phyloP scores from a whole-genome alignment of 169 alveolate species.

The Plasmodium ovale region DNA sequence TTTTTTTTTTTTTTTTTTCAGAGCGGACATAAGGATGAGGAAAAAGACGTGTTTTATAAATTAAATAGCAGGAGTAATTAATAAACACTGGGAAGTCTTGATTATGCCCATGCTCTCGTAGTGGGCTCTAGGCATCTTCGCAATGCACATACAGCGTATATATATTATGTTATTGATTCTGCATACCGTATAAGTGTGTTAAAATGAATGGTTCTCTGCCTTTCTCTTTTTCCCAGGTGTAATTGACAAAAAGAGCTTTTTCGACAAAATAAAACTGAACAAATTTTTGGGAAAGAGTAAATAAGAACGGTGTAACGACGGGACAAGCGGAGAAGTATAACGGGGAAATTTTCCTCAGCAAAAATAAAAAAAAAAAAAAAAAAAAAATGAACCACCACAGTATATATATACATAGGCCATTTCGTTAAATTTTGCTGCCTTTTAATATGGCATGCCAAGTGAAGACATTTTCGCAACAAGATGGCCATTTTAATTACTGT shows the following conservation, averaged over 20 bases:
- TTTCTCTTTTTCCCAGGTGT: not conserved
- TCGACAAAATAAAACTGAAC: conserved; percentile 55
- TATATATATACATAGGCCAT: no score
- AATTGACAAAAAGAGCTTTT: conserved; percentile 16
- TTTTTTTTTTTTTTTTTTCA: conserved; percentile 13
- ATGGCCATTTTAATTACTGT: not conserved
- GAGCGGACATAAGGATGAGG: not conserved
- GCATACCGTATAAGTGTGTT: not conserved
- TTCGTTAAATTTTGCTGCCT: no score
- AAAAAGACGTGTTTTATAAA: conserved; percentile 18
- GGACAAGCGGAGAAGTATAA: not conserved
- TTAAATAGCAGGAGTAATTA: conserved; percentile 10
- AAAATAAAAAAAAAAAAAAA: conserved; percentile 13
- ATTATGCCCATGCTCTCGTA: no score
- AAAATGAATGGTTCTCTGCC: not conserved
- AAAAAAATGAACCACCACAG: no score
- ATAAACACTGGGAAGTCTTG: no score
- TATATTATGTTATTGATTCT: no score
- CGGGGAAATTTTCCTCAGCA: not conserved
- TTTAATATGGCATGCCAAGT: no score
- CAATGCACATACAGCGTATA: no score
- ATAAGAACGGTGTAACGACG: not conserved
- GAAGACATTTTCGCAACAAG: no score
- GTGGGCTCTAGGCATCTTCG: no score
- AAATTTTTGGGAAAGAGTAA: conserved; percentile 41